Evolutionary conservation across 2,329 filamentous ascomycete species (phyloP), one percentile per base, ranked within the genome.

Genomic region (Xylariomycetidae sp.): DNA sequence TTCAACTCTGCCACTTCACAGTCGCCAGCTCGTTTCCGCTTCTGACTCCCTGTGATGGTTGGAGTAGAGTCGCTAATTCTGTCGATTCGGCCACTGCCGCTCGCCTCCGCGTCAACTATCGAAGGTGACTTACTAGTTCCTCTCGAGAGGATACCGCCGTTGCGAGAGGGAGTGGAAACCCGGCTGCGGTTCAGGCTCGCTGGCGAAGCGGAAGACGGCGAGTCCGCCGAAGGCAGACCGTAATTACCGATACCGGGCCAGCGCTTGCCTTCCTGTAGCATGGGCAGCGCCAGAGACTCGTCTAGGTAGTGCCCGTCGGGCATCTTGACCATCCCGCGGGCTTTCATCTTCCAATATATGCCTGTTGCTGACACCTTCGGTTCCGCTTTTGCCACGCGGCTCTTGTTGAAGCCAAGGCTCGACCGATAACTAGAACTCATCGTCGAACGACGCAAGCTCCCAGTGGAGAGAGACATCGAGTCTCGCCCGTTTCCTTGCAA

Each of bases 261-360:
- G 6, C 59, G 58, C 40, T 61, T 65, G 16, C 62, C 62, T 28
- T 63, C 59, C 34, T 58, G 54, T 25, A 64, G 49, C 45, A 70
- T 63, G 16, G 71, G 64, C 22, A 63, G 46, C 10, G 68, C 69
- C 25, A 77, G 57, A 3, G 62, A 61, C 41, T 77, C 72, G 5
- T 72, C 72, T 3, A 74, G 46, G 40, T 69, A 72, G 30, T 69
- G 64, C n/a, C 72, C 65, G 40, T 77, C 66, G 4, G 68, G 63
- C 63, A 74, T 66, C 40, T 66, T 68, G 3, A 73, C 68, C 13
- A 76, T 62, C 5, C 55, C 55, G 20, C 43, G 48, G 9, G 53
- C 54, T 32, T 57, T 58, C 28, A 63, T 40, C 18, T 56, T 52
- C 59, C 60, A 64, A 36, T 64, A 62, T 1, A 51, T 51, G 15